phyloP scores from a whole-genome alignment of 768 basidiomycete species.

The Nidularia pulvinata region DNA sequence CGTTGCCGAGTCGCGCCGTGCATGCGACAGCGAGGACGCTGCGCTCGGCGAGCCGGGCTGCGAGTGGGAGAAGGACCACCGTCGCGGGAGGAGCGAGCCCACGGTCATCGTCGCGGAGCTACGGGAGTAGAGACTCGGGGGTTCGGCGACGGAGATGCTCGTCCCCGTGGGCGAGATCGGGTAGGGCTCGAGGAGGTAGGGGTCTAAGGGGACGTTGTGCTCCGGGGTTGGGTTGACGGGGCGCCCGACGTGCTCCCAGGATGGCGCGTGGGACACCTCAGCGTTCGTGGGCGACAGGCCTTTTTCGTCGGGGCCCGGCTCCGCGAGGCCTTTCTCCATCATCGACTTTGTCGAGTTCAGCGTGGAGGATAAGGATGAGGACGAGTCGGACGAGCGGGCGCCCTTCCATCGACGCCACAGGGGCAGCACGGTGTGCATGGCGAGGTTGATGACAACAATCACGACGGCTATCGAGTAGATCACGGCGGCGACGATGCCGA shows the following conservation, averaged over 20 bases:
- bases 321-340: slow-evolving; percentile 32
- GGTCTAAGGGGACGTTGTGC: slow-evolving; percentile 35
- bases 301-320: no score
- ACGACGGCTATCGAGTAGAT: slow-evolving; percentile 73
- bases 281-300: no score
- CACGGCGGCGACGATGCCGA: slow-evolving; percentile 75
- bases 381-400: slow-evolving; percentile 9
- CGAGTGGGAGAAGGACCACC: slow-evolving; percentile 33
- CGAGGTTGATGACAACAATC: slow-evolving; percentile 65
- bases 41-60: slow-evolving; percentile 20
- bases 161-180: slow-evolving; percentile 41
- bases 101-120: slow-evolving; percentile 36
- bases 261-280: slow-evolving; percentile 2
- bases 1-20: neutral
- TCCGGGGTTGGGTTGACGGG: slow-evolving; percentile 57
- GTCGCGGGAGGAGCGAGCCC: slow-evolving; percentile 32
- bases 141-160: slow-evolving; percentile 21
- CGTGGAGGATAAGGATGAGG: slow-evolving; percentile 1
- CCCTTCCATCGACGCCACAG: slow-evolving; percentile 18
- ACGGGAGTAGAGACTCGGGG: slow-evolving; percentile 26
- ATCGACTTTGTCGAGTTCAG: slow-evolving; percentile 27
- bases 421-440: slow-evolving; percentile 45
- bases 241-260: slow-evolving; percentile 17
- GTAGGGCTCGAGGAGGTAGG: slow-evolving; percentile 39
- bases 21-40: slow-evolving; percentile 5